These are phyloP conservation scores for Aspergillus fischeri DNA, from an alignment of 2,329 filamentous ascomycete genomes.

Conservation along the genomic window DNA sequence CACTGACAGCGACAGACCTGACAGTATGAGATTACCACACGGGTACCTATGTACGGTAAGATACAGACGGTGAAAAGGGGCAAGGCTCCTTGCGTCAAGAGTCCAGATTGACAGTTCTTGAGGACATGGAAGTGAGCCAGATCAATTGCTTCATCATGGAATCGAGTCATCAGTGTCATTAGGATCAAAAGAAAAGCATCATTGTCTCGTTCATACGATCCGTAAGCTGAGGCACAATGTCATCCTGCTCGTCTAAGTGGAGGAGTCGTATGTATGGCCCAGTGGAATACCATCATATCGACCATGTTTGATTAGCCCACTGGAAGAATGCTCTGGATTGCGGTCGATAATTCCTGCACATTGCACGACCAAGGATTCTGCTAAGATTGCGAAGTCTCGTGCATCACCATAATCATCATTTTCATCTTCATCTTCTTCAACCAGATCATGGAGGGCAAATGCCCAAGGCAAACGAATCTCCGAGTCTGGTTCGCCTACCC, in stretches of 20 bases:
- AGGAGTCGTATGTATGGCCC: too few species aligned
- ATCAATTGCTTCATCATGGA: not conserved
- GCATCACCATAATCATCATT: too few species aligned
- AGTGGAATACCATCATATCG: too few species aligned
- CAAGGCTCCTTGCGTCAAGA: not conserved
- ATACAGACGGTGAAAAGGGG: not conserved
- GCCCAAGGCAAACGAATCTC: not conserved
- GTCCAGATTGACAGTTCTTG: not conserved
- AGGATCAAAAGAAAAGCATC: not conserved
- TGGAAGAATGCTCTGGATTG: not conserved
- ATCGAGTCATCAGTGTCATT: too few species aligned
- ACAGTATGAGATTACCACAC: not conserved
- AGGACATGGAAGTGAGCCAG: not conserved
- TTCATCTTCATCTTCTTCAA: not conserved
- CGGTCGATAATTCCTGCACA: not conserved
- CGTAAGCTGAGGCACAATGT: not conserved
- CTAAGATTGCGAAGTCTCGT: not conserved
- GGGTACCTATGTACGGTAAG: not conserved
- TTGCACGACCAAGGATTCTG: not conserved
- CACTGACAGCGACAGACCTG: not conserved
- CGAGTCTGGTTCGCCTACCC: not conserved
- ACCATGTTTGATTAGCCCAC: not conserved
- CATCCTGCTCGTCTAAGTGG: not conserved
- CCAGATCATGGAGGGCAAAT: not conserved
- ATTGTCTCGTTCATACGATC: too few species aligned